These are phyloP conservation scores for Acrocalymma vagum DNA, from an alignment of 2,329 filamentous ascomycete species.

Conservation along the genomic window DNA sequence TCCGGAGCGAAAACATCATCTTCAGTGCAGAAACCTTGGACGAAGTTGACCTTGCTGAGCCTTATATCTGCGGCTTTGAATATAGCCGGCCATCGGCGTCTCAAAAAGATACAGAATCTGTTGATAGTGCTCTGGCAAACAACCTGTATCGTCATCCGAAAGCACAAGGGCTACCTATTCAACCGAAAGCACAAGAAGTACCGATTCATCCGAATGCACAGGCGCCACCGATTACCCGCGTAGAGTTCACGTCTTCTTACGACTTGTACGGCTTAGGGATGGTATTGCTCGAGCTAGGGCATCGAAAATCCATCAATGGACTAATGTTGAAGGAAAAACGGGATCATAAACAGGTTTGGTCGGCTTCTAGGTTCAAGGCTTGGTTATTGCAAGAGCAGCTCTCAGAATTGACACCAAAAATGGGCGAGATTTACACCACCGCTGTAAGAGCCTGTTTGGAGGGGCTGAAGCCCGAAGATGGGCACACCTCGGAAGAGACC, in stretches of 20 bases:
- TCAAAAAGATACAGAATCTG: neutral
- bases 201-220: neutral
- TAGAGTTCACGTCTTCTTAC: neutral
- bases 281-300: neutral
- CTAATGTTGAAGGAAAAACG: neutral
- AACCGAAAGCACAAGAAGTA: neutral
- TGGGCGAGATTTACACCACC: no score
- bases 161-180: neutral
- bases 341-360: no score
- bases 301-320: neutral
- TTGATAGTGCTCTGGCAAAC: neutral
- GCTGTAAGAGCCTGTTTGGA: no score
- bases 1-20: conserved; percentile 1
- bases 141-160: neutral
- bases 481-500: no score
- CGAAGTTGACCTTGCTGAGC: neutral
- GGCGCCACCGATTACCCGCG: neutral
- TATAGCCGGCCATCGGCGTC: neutral
- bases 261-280: neutral
- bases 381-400: no score
- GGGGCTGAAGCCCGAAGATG: no score
- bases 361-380: no score
- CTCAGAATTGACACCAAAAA: no score
- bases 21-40: neutral
- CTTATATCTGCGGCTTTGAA: neutral